Evolutionary conservation across 2,329 filamentous ascomycete species (phyloP).

Genomic region (Sporothrix mexicana): DNA sequence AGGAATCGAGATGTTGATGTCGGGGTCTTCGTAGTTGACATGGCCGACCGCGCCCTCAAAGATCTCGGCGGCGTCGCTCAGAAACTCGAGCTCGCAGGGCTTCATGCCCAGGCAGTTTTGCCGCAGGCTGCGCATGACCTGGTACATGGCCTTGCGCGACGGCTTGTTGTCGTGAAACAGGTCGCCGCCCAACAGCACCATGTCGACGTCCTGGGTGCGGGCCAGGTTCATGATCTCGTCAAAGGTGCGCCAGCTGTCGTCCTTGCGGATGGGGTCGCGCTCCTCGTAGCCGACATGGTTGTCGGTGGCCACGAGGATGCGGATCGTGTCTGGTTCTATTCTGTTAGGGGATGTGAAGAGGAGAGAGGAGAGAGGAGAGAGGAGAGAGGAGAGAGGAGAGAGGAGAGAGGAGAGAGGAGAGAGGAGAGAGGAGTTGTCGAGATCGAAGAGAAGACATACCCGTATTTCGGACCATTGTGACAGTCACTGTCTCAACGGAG

Average conservation of each 20-base stretch:
- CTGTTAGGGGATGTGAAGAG: background rate
- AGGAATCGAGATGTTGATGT: constrained; percentile 96
- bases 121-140: constrained; percentile 93
- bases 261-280: constrained; percentile 88
- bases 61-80: constrained; percentile 89
- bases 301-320: constrained; percentile 91
- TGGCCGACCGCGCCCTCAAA: constrained; percentile 90
- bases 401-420: background rate
- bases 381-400: background rate
- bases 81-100: constrained; percentile 91
- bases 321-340: constrained; percentile 78
- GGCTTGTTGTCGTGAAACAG: constrained; percentile 99
- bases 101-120: constrained; percentile 95
- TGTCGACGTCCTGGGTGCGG: constrained; percentile 83
- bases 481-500: no score
- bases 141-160: constrained; percentile 92
- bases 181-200: constrained; percentile 93
- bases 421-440: background rate
- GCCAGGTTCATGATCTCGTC: constrained; percentile 93
- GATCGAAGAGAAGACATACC: constrained; percentile 35
- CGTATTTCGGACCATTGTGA: constrained; percentile 41
- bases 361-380: background rate
- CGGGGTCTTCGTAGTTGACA: constrained; percentile 96
- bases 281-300: constrained; percentile 98
- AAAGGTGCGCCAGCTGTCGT: constrained; percentile 96